phyloP scores from a whole-genome alignment of 768 basidiomycete species.

The Amanita subjunquillea region DNA sequence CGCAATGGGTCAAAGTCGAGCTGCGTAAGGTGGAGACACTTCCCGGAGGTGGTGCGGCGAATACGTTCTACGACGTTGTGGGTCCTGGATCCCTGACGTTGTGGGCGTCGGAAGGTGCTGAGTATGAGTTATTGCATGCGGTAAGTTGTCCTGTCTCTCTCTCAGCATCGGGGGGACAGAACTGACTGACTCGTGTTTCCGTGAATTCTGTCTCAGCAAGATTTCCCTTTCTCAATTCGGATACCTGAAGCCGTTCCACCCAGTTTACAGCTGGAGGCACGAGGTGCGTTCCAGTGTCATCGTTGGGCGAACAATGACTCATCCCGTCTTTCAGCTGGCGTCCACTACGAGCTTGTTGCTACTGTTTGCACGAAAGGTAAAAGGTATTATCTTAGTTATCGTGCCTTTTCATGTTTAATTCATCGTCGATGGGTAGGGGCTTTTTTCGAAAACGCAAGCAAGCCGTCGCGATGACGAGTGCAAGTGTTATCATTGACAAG shows the following conservation, averaged over 20 bases:
- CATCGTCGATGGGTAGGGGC: constrained; percentile 36
- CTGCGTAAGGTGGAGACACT: constrained; percentile 84
- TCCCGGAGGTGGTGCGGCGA: constrained; percentile 56
- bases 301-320: neutral
- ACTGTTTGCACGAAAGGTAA: constrained; percentile 82
- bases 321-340: constrained; percentile 44
- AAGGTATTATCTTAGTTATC: constrained; percentile 34
- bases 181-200: neutral
- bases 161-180: neutral
- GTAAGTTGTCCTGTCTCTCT: constrained; percentile 29
- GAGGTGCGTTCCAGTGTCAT: constrained; percentile 34
- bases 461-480: constrained; percentile 52
- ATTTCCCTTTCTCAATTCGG: constrained; percentile 83
- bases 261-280: constrained; percentile 68
- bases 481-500: constrained; percentile 79
- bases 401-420: neutral
- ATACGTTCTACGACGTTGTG: constrained; percentile 71
- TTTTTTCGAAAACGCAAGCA: constrained; percentile 77
- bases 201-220: constrained; percentile 40
- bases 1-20: constrained; percentile 88
- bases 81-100: constrained; percentile 75
- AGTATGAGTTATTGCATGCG: constrained; percentile 58
- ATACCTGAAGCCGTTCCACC: constrained; percentile 91
- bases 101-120: constrained; percentile 57
- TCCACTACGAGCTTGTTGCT: constrained; percentile 85